A percentile compares a stretch with the other conserved stretches of the same genome.
phyloP scores from a whole-genome alignment of 176 grass and related monocot species.

The Metroxylon sagu region DNA sequence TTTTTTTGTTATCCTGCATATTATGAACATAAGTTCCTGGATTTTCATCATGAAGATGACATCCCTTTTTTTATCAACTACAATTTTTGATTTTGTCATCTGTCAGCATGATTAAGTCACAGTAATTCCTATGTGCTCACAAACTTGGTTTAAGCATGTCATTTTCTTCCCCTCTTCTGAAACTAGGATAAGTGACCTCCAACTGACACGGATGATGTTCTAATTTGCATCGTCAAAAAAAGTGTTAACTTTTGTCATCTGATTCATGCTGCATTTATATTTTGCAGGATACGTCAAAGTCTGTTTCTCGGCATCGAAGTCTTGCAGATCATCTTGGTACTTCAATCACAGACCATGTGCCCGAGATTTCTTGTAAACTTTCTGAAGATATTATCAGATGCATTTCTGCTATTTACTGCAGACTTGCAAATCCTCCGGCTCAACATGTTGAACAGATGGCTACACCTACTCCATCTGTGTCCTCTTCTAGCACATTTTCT shows the following conservation, averaged over 20 bases:
- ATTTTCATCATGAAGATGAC: too few relatives aligned
- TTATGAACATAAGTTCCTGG: too few relatives aligned
- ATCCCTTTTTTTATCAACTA: too few relatives aligned
- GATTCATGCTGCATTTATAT: not conserved
- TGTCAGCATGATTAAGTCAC: too few relatives aligned
- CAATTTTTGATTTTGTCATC: too few relatives aligned
- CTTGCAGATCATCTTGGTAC: conserved; percentile 26
- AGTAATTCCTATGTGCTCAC: too few relatives aligned
- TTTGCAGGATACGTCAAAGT: conserved; percentile 6
- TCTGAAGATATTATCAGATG: conserved; percentile 41
- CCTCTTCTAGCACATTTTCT: conserved; percentile 26
- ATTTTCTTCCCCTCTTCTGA: too few relatives aligned
- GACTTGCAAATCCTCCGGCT: conserved; percentile 19
- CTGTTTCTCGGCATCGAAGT: conserved; percentile 7
- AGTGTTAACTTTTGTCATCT: not conserved
- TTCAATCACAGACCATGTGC: conserved; percentile 19
- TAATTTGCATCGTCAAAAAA: too few relatives aligned
- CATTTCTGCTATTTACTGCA: conserved; percentile 35
- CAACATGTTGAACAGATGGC: conserved; percentile 9
- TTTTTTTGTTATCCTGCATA: too few relatives aligned
- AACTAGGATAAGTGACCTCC: too few relatives aligned
- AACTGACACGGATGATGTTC: too few relatives aligned
- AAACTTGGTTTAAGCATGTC: too few relatives aligned
- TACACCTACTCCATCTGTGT: conserved; percentile 20
- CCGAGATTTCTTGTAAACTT: conserved; percentile 35